Evolutionary conservation across 1,284 basidiomycete species (phyloP).

Genomic region (Ustilago shanxiensis): DNA sequence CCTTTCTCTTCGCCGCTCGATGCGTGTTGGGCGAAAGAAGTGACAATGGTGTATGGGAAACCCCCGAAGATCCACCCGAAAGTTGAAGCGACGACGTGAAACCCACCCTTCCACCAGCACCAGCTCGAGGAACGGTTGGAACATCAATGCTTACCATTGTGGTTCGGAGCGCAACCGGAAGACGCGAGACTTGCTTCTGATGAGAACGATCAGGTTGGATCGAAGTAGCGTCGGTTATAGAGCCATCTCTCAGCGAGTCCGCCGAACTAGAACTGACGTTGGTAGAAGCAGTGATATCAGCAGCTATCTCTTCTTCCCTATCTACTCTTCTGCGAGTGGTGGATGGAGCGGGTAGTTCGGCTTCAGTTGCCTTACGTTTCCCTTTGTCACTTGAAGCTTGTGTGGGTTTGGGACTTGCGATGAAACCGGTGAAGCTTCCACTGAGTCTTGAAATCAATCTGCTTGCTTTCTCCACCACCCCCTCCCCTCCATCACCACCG

Average conservation of each 20-base stretch:
- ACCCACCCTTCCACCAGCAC: neutral
- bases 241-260: constrained; percentile 2
- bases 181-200: neutral
- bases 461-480: constrained; percentile 24
- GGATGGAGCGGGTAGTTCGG: neutral
- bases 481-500: neutral
- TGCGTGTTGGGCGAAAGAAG: constrained; percentile 46
- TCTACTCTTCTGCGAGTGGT: neutral
- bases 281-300: neutral
- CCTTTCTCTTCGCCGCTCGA: constrained; percentile 21
- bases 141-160: too few species aligned
- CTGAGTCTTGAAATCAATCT: constrained; percentile 44
- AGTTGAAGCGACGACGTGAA: constrained; percentile 21
- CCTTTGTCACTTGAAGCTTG: neutral
- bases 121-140: too few species aligned
- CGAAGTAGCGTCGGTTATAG: constrained; percentile 24
- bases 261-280: neutral
- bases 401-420: constrained; percentile 6
- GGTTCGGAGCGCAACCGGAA: neutral
- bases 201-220: constrained; percentile 7
- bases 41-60: constrained; percentile 46
- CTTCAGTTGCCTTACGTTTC: constrained; percentile 29
- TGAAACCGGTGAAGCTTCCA: constrained; percentile 33
- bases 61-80: constrained; percentile 27
- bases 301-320: constrained; percentile 12